phyloP scores from a whole-genome alignment of 2,329 filamentous ascomycete genomes.

The Aspergillus candidus region DNA sequence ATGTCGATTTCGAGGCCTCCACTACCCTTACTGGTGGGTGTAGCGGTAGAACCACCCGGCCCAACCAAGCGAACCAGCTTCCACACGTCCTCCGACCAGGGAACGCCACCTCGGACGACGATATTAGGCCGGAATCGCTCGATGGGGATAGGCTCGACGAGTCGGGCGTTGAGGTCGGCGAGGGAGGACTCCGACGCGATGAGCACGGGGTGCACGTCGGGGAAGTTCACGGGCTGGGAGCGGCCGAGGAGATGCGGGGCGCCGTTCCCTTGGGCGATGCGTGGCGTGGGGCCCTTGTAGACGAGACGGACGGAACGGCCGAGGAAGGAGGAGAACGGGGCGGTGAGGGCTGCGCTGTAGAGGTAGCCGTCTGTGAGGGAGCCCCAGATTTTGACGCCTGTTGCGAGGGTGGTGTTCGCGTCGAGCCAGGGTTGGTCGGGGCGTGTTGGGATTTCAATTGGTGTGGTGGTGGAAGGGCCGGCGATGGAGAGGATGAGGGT shows the following conservation, averaged over 20 bases:
- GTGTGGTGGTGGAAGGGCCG: slow-evolving; percentile 36
- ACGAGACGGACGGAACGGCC: slow-evolving; percentile 51
- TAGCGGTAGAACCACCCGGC: too few relatives aligned
- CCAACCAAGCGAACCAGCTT: slow-evolving; percentile 45
- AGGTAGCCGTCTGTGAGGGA: slow-evolving; percentile 52
- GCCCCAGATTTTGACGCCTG: slow-evolving; percentile 53
- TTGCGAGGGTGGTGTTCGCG: slow-evolving; percentile 44
- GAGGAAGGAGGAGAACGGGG: slow-evolving; percentile 52
- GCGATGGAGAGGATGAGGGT: slow-evolving; percentile 43
- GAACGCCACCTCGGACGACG: slow-evolving; percentile 49
- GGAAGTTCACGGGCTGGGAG: slow-evolving; percentile 51
- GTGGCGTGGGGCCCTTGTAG: slow-evolving; percentile 56
- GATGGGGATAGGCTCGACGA: slow-evolving; percentile 49
- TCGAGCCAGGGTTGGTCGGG: slow-evolving; percentile 50
- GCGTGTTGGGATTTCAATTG: slow-evolving; percentile 50
- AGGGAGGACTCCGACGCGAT: slow-evolving; percentile 53
- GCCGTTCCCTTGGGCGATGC: slow-evolving; percentile 53
- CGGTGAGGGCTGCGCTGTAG: slow-evolving; percentile 48
- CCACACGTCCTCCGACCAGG: slow-evolving; percentile 61
- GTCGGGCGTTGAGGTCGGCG: slow-evolving; percentile 51
- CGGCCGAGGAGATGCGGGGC: slow-evolving; percentile 49
- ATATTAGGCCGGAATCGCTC: slow-evolving; percentile 62
- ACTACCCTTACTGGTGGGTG: slow-evolving; percentile 3
- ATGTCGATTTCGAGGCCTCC: slow-evolving; percentile 47
- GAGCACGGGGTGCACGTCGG: slow-evolving; percentile 54